These are phyloP conservation scores for Scheffersomyces spartinae DNA, from an alignment of 805 yeast genomes.

Conservation along the genomic window DNA sequence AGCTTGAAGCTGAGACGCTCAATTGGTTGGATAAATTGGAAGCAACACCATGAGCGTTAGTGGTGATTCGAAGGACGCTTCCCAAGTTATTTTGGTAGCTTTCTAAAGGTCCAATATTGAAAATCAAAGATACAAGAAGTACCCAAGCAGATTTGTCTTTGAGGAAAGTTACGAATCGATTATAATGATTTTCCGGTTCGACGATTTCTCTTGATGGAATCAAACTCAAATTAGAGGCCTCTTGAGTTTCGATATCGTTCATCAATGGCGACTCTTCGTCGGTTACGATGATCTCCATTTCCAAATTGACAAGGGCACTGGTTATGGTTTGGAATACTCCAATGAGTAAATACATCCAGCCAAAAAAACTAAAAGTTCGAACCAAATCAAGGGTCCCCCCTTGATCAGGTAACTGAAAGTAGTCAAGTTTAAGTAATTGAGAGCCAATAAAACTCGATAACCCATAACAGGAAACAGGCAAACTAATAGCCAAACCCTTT, in stretches of 20 bases:
- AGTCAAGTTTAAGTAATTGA: constrained; percentile 37
- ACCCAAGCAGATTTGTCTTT: constrained; percentile 52
- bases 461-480: constrained; percentile 86
- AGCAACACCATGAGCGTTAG: constrained; percentile 7
- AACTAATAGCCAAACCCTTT: constrained; percentile 72
- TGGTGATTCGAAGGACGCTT: constrained; percentile 41
- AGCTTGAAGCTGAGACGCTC: constrained; percentile 11
- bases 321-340: constrained; percentile 54
- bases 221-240: constrained; percentile 7
- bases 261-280: constrained; percentile 23
- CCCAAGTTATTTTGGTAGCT: constrained; percentile 79
- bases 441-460: constrained; percentile 68
- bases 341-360: constrained; percentile 39
- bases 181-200: constrained; percentile 27
- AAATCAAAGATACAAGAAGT: constrained; percentile 48
- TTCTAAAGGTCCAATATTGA: constrained; percentile 76
- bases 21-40: constrained; percentile 15
- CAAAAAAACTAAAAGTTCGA: constrained; percentile 41
- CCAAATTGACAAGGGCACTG: constrained; percentile 52
- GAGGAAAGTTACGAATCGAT: constrained; percentile 25
- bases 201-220: constrained; percentile 6
- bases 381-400: constrained; percentile 22
- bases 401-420: constrained; percentile 20
- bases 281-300: constrained; percentile 23
- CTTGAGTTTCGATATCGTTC: constrained; percentile 2